These are phyloP conservation scores for Saprolegnia parasitica DNA, from an alignment of 352 stramenopile species.

Conservation along the genomic window DNA sequence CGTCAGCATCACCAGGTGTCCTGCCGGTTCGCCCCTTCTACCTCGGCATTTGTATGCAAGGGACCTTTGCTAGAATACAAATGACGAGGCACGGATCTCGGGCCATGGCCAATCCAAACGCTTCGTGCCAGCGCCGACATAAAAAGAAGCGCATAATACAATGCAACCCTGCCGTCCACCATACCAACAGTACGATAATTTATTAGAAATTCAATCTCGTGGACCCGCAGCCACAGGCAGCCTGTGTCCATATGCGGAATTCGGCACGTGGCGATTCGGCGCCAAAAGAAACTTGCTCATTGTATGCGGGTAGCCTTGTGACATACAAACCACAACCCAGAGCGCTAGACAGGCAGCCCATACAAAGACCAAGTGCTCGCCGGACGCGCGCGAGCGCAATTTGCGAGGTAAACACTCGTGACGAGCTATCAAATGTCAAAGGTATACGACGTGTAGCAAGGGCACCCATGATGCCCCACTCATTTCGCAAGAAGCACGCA, in stretches of 20 bases:
- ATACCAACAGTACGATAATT: background rate
- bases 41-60: conserved; percentile 2
- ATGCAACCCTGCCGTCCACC: background rate
- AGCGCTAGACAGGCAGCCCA: background rate
- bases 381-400: background rate
- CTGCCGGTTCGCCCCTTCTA: too few relatives aligned
- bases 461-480: conserved; percentile 12
- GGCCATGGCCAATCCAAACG: background rate
- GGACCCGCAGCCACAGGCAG: background rate
- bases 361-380: conserved; percentile 3
- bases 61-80: background rate
- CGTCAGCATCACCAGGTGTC: background rate
- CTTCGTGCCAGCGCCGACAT: conserved; percentile 6
- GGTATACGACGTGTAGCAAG: background rate
- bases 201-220: background rate
- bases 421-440: conserved; percentile 14
- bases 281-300: background rate
- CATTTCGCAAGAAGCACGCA: conserved; percentile 17
- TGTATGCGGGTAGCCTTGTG: background rate
- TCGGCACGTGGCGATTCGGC: background rate
- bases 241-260: background rate
- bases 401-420: conserved; percentile 4
- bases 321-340: background rate
- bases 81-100: too few relatives aligned
- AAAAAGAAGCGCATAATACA: background rate